Base-by-base conservation (phyloP, 805 yeast species). In the Candida ficus region DNA sequence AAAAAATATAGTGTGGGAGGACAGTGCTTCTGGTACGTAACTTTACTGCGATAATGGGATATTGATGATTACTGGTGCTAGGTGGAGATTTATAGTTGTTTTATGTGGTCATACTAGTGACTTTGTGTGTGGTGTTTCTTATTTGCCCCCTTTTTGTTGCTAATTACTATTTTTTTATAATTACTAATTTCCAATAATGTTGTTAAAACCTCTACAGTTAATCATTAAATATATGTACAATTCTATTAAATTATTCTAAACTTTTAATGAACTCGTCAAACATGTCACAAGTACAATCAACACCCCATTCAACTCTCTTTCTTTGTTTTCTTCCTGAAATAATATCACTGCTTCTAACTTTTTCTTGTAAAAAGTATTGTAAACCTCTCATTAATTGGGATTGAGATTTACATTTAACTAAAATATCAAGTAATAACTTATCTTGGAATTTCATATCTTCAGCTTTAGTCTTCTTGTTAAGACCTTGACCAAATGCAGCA, bases 241-340 rank as follows among this genome's bases (percentile, higher is more conserved):
- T 14, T 16, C 19, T 13, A 13, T 9, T n/a, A n/a, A n/a, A n/a
- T n/a, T n/a, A n/a, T 16, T 37, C 42, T 8, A 18, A 28, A 14
- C 29, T 29, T 32, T 55, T 60, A 35, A 66, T 38, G 25, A 71
- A 53, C 49, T 69, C 80, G 28, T 69, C 76, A 16, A 76, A 68
- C 29, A 78, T 62, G 45, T 78, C 84, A 42, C 69, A 60, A 58
- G 75, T 63, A 2, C 76, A 63, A 38, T 71, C 75, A 16, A 70
- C 67, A 3, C 83, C 93, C 95, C 95, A 85, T 25, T 67, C 65
- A 1, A 83, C 74, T 50, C 90, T 69, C 33, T 60, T 68, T 27
- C 57, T 64, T 52, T 79, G 84, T 50, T 71, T 73, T 46, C 67
- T 69, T 13, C 87, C 79, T 38, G 64, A 63, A 29, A 78, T 57